Percentiles rank a stretch among this genome's conserved stretches.
These are phyloP conservation scores for Colletotrichum neosansevieriae DNA, from an alignment of 2,329 filamentous ascomycete genomes.

Conservation along the genomic window DNA sequence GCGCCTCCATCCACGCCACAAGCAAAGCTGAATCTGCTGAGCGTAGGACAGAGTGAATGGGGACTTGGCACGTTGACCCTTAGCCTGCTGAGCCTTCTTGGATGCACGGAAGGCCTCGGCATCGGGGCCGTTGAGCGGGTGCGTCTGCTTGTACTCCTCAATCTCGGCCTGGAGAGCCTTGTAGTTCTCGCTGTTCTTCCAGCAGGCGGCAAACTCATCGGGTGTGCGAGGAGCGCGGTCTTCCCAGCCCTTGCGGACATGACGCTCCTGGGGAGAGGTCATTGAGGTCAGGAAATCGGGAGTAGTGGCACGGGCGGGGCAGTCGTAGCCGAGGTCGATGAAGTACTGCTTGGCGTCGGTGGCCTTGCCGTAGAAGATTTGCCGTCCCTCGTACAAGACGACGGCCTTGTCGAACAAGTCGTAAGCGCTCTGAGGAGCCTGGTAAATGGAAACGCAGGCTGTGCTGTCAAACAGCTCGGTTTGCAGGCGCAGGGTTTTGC, in stretches of 20 bases:
- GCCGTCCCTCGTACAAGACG: slow-evolving; percentile 70
- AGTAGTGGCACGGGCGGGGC: slow-evolving; percentile 74
- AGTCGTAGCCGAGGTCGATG: slow-evolving; percentile 74
- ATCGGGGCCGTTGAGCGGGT: slow-evolving; percentile 68
- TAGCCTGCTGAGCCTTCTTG: slow-evolving; percentile 67
- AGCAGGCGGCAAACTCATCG: slow-evolving; percentile 70
- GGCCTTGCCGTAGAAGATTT: slow-evolving; percentile 73
- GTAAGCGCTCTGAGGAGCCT: slow-evolving; percentile 74
- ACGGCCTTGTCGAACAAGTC: slow-evolving; percentile 72
- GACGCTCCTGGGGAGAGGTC: slow-evolving; percentile 69
- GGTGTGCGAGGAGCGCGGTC: slow-evolving; percentile 68
- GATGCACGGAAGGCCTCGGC: slow-evolving; percentile 68
- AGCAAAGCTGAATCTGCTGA: slow-evolving; percentile 83
- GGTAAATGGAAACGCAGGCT: slow-evolving; percentile 80
- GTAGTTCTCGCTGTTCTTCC: slow-evolving; percentile 68
- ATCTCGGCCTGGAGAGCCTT: slow-evolving; percentile 65
- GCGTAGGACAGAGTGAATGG: slow-evolving; percentile 84
- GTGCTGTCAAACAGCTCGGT: slow-evolving; percentile 76
- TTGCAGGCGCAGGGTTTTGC: slow-evolving; percentile 75
- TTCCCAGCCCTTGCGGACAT: slow-evolving; percentile 68
- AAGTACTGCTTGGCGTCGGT: slow-evolving; percentile 74
- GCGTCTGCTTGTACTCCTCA: slow-evolving; percentile 64
- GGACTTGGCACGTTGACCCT: slow-evolving; percentile 73
- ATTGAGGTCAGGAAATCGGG: slow-evolving; percentile 81
- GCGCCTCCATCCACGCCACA: slow-evolving; percentile 84